Percentiles rank a stretch among this genome's conserved stretches.
These are phyloP conservation scores for Sphagnum magellanicum DNA, from an alignment of 228 moss, liverwort and hornwort species.

Conservation along the genomic window DNA sequence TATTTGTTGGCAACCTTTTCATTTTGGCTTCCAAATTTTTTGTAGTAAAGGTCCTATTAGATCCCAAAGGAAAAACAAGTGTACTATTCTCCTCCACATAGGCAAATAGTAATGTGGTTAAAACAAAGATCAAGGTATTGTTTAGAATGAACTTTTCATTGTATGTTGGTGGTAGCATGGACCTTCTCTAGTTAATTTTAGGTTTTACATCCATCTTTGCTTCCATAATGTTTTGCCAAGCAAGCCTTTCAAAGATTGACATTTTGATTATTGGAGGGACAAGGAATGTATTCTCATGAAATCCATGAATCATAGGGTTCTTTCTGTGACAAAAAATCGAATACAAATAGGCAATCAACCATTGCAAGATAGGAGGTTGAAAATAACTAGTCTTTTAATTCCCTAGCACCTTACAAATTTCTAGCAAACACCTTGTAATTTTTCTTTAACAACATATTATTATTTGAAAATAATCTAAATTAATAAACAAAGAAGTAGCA, in stretches of 20 bases:
- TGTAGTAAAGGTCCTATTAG: slow-evolving; percentile 69
- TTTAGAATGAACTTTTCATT: slow-evolving; percentile 66
- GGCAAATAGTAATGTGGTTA: slow-evolving; percentile 74
- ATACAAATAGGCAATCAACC: slow-evolving; percentile 86
- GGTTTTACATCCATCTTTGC: slow-evolving; percentile 86
- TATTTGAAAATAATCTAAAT: background rate
- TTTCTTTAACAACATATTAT: background rate
- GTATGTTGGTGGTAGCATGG: slow-evolving; percentile 37
- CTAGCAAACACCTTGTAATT: slow-evolving; percentile 4
- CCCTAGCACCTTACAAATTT: slow-evolving; percentile 46
- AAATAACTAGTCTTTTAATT: slow-evolving; percentile 55
- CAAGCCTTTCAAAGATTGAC: slow-evolving; percentile 87
- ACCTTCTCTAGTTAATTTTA: slow-evolving; percentile 59
- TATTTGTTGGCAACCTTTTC: slow-evolving; percentile 52
- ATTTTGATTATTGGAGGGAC: slow-evolving; percentile 69
- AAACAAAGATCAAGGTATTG: slow-evolving; percentile 59
- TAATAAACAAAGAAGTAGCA: background rate
- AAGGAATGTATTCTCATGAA: slow-evolving; percentile 71
- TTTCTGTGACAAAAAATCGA: slow-evolving; percentile 52
- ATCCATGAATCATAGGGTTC: slow-evolving; percentile 53
- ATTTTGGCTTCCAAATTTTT: slow-evolving; percentile 68
- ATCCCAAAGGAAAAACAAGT: slow-evolving; percentile 81
- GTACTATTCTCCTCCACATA: slow-evolving; percentile 88
- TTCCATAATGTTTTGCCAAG: slow-evolving; percentile 77
- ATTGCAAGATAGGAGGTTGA: slow-evolving; percentile 80